Evolutionary conservation across 1,139 yeast species (phyloP).

Genomic region (Kodamaea derodonti): DNA sequence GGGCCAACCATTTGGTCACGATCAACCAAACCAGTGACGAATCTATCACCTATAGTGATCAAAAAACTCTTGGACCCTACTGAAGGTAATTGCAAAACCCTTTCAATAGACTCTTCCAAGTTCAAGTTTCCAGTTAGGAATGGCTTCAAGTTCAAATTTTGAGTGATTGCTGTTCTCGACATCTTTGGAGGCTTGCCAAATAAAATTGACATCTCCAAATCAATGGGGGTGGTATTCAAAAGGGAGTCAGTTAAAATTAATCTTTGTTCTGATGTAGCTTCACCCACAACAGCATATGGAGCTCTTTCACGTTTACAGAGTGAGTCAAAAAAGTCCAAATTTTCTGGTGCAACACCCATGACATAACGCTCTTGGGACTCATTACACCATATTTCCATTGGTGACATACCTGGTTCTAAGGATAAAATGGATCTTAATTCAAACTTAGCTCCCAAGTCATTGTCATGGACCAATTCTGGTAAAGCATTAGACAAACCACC

Average conservation of each 20-base stretch:
- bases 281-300: constrained; percentile 93
- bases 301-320: constrained; percentile 96
- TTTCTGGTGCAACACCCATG: constrained; percentile 81
- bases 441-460: constrained; percentile 89
- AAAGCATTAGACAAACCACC: constrained; percentile 97
- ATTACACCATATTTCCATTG: constrained; percentile 99
- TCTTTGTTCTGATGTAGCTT: constrained; percentile 84
- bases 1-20: constrained; percentile 99
- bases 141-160: constrained; percentile 55
- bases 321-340: constrained; percentile 64
- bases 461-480: constrained; percentile 96
- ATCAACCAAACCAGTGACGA: constrained; percentile 93
- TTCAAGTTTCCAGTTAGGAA: constrained; percentile 27
- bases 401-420: constrained; percentile 97
- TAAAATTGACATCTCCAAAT: constrained; percentile 92
- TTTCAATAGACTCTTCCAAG: constrained; percentile 64
- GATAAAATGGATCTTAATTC: constrained; percentile 89
- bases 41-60: constrained; percentile 95
- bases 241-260: constrained; percentile 77
- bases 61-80: constrained; percentile 95
- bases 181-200: constrained; percentile 97
- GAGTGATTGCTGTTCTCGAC: constrained; percentile 74
- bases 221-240: constrained; percentile 80
- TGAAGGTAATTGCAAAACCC: constrained; percentile 86
- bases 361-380: constrained; percentile 99